phyloP scores from a whole-genome alignment of 805 yeast species.

The Maudiozyma barnettii region DNA sequence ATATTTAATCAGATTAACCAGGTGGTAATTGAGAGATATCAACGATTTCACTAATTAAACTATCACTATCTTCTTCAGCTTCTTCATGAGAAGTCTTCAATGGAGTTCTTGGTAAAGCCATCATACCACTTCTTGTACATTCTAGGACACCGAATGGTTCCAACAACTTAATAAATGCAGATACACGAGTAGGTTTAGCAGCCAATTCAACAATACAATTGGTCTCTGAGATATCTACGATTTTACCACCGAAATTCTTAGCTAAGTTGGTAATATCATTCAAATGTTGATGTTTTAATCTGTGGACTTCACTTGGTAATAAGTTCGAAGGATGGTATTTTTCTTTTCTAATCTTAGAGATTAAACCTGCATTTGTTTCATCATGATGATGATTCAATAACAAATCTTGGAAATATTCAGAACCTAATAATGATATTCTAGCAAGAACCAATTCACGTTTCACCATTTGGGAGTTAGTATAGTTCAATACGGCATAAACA shows the following conservation, averaged over 20 bases:
- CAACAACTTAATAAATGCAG: slow-evolving; percentile 76
- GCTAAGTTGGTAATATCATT: slow-evolving; percentile 74
- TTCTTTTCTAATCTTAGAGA: slow-evolving; percentile 27
- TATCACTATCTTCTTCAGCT: slow-evolving; percentile 45
- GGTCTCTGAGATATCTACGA: slow-evolving; percentile 86
- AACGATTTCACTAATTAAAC: slow-evolving; percentile 50
- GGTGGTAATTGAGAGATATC: slow-evolving; percentile 92
- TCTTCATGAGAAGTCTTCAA: slow-evolving; percentile 46
- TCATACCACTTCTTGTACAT: slow-evolving; percentile 96
- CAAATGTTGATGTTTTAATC: slow-evolving; percentile 87
- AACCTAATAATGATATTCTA: slow-evolving; percentile 86
- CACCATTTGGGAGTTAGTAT: slow-evolving; percentile 81
- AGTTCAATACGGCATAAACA: slow-evolving; percentile 94
- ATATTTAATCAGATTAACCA: slow-evolving; percentile 43
- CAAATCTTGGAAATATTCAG: slow-evolving; percentile 95
- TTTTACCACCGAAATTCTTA: slow-evolving; percentile 82
- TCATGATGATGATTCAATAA: slow-evolving; percentile 61
- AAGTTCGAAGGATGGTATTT: slow-evolving; percentile 81
- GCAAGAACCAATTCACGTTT: slow-evolving; percentile 86
- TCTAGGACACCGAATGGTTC: slow-evolving; percentile 96
- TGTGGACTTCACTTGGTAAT: slow-evolving; percentile 82
- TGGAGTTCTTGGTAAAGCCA: slow-evolving; percentile 96
- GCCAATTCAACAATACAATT: slow-evolving; percentile 89
- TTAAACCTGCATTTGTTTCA: slow-evolving; percentile 18
- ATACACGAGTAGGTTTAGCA: slow-evolving; percentile 86